Base-by-base conservation (phyloP, 2,329 filamentous ascomycete species). In the Raffaelea arxii region DNA sequence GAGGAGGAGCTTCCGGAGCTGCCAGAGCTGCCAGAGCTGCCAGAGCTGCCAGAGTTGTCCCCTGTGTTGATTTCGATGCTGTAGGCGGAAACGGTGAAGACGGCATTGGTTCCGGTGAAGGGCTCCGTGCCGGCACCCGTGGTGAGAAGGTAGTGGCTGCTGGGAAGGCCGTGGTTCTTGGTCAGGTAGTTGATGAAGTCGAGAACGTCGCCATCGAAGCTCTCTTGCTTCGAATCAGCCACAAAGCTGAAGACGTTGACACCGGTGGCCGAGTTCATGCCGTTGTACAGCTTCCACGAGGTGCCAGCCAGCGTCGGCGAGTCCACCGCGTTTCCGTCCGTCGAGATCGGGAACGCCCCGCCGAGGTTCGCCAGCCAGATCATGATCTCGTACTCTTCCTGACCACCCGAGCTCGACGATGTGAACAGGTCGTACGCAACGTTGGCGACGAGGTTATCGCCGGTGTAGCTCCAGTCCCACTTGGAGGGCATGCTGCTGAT, bases 351-450 rank as follows among this genome's bases (percentile, higher is more conserved):
- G 1, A 73, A 73, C 2, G 77, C 77, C 46, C 75, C 76, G 25
- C 77, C 78, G 41, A 77, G 64, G 3, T 70, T 68, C 2, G 67
- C 72, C 40, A 81, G 65, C 79, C 79, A 83, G 55, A 82, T 68
- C 79, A 83, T 82, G 59, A 82, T 70, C 62, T 82, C 79, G 58
- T 78, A 80, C 55, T 76, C 64, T 23, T 71, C 56, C 5, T 48
- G 58, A 41, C 59, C 60, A 2, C 69, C 63, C 11, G 66, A 65
- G 14, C 69, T 66, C 16, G 64, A 63, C 14, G 66, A 65, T 25
- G 77, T 77, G 66, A 80, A 82, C 36, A 81, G 61, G 58, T 81
- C 77, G 57, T 80, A 82, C 12, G 77, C 64, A 2, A 82, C 78
- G 55, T 82, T 67, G 35, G 74, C 70, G 23, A 78, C 64, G 44